Evolutionary conservation across 2,329 filamentous ascomycete genomes (phyloP).

Genomic region (Coniochaeta ligniaria): DNA sequence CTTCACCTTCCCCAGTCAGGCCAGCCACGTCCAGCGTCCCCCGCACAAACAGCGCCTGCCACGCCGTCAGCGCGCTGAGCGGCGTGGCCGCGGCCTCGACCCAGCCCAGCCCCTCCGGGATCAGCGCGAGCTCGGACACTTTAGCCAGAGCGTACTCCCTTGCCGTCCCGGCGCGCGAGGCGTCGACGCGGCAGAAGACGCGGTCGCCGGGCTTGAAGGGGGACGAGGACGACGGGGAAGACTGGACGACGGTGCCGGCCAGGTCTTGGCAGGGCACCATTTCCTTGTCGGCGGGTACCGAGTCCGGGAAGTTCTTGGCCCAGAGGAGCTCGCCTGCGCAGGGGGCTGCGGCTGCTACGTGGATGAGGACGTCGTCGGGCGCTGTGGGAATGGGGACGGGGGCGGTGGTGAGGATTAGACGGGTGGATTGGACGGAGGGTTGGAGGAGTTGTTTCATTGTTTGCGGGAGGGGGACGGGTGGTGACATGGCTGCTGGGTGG

Average conservation of each 20-base stretch:
- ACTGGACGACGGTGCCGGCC: constrained; percentile 24
- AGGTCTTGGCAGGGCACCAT: constrained; percentile 27
- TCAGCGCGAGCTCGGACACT: constrained; percentile 22
- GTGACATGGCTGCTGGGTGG: constrained; percentile 4
- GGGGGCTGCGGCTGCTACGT: constrained; percentile 20
- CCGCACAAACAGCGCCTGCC: constrained; percentile 30
- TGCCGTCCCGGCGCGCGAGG: constrained; percentile 17
- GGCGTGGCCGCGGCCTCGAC: constrained; percentile 28
- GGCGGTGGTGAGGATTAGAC: constrained; percentile 14
- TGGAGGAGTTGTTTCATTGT: constrained; percentile 17
- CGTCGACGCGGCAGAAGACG: constrained; percentile 21
- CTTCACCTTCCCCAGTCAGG: constrained; percentile 16
- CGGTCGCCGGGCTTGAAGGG: constrained; percentile 24
- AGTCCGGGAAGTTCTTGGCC: constrained; percentile 15
- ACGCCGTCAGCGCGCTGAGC: constrained; percentile 31
- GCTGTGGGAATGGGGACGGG: constrained; percentile 15
- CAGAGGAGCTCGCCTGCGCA: constrained; percentile 24
- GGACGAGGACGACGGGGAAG: constrained; percentile 11
- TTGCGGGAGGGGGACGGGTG: constrained; percentile 7
- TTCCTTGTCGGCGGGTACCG: constrained; percentile 12
- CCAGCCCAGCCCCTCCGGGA: constrained; percentile 23
- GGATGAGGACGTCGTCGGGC: constrained; percentile 20
- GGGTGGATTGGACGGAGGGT: constrained; percentile 21
- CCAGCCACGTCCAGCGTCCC: constrained; percentile 20
- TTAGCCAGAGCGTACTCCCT: constrained; percentile 22